Evolutionary conservation across 2,329 filamentous ascomycete genomes (phyloP).

Genomic region (Penicillium sp.): DNA sequence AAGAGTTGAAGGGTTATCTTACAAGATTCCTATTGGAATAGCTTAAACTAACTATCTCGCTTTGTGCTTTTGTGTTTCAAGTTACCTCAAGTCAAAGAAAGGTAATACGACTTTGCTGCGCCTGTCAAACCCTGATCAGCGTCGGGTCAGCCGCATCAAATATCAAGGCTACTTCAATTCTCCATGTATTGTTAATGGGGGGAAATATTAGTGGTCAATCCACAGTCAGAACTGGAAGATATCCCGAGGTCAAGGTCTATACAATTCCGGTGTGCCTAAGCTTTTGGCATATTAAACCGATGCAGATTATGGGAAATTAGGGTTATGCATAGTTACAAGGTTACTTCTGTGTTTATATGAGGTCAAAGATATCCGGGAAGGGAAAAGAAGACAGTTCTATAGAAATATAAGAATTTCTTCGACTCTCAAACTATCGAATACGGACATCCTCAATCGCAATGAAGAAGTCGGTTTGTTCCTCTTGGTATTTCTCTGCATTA

Average conservation of each 20-base stretch:
- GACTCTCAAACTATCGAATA: not conserved
- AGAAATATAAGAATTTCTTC: not conserved
- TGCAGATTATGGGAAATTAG: not conserved
- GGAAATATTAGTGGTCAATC: not conserved
- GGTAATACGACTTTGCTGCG: not conserved
- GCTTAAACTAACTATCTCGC: not conserved
- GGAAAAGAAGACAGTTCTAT: not conserved
- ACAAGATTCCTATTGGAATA: not conserved
- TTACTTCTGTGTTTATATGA: not conserved
- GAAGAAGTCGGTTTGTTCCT: not conserved
- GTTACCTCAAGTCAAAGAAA: not conserved
- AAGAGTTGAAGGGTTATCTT: not conserved
- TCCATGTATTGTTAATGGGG: not conserved
- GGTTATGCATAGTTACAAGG: not conserved
- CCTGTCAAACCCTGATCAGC: not conserved
- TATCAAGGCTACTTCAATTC: not conserved
- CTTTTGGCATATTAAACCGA: not conserved
- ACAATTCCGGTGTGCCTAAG: not conserved
- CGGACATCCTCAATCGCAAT: not conserved
- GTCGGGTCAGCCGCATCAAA: not conserved
- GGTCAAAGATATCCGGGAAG: not conserved
- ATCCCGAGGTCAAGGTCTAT: not conserved
- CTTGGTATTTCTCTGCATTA: not conserved
- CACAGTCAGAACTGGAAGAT: not conserved
- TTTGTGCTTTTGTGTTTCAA: not conserved